Conservation (phyloP, 108 stramenopile species). For the Aurantiochytrium sp. region DNA sequence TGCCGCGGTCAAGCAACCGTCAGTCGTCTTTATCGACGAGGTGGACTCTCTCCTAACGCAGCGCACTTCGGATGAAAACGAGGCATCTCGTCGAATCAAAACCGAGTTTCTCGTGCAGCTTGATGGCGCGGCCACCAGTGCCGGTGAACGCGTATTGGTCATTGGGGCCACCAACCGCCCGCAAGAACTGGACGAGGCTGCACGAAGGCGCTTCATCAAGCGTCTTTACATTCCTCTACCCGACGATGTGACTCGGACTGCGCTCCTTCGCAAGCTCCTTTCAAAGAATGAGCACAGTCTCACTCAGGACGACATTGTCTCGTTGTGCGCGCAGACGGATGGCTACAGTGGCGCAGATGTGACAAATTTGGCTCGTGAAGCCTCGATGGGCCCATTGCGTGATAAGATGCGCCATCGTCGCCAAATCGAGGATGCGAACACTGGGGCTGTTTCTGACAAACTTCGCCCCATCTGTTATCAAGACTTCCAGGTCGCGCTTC, state of each 20-base stretch:
- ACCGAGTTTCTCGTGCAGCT: slow-evolving; percentile 87
- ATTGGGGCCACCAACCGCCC: slow-evolving; percentile 98
- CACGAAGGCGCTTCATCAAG: slow-evolving; percentile 68
- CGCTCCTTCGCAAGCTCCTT: slow-evolving; percentile 69
- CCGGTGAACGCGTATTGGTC: slow-evolving; percentile 75
- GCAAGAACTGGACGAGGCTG: slow-evolving; percentile 97
- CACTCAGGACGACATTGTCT: slow-evolving; percentile 32
- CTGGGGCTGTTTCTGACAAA: not conserved
- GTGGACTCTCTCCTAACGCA: slow-evolving; percentile 86
- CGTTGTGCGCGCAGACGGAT: slow-evolving; percentile 34
- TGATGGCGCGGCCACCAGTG: slow-evolving; percentile 72
- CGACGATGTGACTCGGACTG: slow-evolving; percentile 57
- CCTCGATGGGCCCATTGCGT: slow-evolving; percentile 88
- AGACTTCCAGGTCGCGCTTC: not conserved
- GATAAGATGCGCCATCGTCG: slow-evolving; percentile 43
- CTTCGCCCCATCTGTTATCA: not conserved
- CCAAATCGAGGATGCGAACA: not conserved
- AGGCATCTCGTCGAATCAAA: slow-evolving; percentile 84
- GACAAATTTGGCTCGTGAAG: slow-evolving; percentile 76
- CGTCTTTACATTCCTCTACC: slow-evolving; percentile 93
- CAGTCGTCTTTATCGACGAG: slow-evolving; percentile 92
- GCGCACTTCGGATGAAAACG: slow-evolving; percentile 80
- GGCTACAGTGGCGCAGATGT: slow-evolving; percentile 91
- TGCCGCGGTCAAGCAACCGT: slow-evolving; percentile 76
- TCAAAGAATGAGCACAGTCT: slow-evolving; percentile 68